Evolutionary conservation across 2,329 filamentous ascomycete genomes (phyloP), one percentile per base, ranked within the genome.

Genomic region (Ceratocystis ficicola): DNA sequence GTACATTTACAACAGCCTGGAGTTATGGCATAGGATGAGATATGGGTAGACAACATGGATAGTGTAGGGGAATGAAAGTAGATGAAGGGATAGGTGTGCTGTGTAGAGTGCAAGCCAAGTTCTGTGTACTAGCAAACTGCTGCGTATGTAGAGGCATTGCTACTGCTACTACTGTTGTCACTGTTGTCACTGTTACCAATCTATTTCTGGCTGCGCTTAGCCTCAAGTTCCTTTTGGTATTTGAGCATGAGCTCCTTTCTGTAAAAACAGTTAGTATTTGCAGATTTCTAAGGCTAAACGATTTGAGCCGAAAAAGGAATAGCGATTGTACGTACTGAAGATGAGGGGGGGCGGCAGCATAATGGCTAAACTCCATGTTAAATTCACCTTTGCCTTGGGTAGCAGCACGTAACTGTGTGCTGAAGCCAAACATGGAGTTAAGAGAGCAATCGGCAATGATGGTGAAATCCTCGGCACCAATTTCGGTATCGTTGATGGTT

Each of bases 321-420:
- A 1, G 12, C 5, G 52, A 25, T 8, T 65, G 57, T 69, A 84
- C 86, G 74, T 86, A 89, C 87, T 99, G 94, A 75, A 97, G 75
- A 74, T 97, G 92, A 72, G 85, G 84, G 62, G 92, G 88, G 67
- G 94, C 90, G 63, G 90, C 81, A 64, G 89, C 86, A 73, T 99
- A 99, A 78, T 97, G 94, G 76, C 89, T 94, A 73, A 99, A 99
- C 78, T 99, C 94, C 94, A 99, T 97, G 72, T 84, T 88, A 74
- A 96, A 99, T 79, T 99, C 94, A 72, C 94, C 94, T 82, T 99
- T 99, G 69, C 94, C 94, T 79, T 99, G 94, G 1, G 92, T 97
- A 25, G 92, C 89, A 15, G 94, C 94, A 71, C 94, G 84, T 70
- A 99, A 78, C 77, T 96, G 89, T 52, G 87, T 89, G 72, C 87